Base-by-base conservation (phyloP, 2,329 filamentous ascomycete species). In the Bipolaris bicolor region DNA sequence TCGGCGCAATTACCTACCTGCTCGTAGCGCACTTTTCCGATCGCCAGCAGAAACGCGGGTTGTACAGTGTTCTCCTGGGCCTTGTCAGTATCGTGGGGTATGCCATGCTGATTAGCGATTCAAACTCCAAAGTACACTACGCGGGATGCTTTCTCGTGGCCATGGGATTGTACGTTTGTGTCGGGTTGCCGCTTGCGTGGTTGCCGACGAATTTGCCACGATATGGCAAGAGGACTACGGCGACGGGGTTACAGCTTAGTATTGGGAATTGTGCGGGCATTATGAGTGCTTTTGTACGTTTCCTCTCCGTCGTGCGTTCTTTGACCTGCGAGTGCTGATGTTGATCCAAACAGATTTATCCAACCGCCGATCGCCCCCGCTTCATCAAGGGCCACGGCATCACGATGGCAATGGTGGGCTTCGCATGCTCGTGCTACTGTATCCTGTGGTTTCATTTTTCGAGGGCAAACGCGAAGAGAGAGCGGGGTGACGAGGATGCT, bases 61-160 rank as follows among this genome's bases (percentile, higher is more conserved):
- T 90, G 0, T 90, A 89, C 62, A 83, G 83, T 22, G 82, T 89
- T 29, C 70, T 85, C 10, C 89, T 90, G 63, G 86, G 84, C 7
- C 63, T 79, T 1, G 77, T 91, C 34, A 88, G 86, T 36, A 84
- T 90, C 15, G 69, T 90, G 1, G 90, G 90, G 0, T 92, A 92
- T 48, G 88, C 82, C 0, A 79, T 92, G 31, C 70, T 92, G 55
- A 81, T 92, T 41, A 84, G 87, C 1, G 79, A 87, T 46, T 79
- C 82, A 2, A 75, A 84, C 1, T 80, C 84, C 0, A 86, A 85
- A 0, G 89, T 87, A 6, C 88, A 89, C 63, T 93, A 92, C 67
- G 89, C 90, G 62, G 90, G 86, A 1, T 92, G 89, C 60, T 89
- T 92, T 72, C 77, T 94, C n/a, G 85, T 92, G 0, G 90, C 90